Base-by-base conservation (phyloP, 2,329 filamentous ascomycete genomes). In the Cladophialophora immunda region DNA sequence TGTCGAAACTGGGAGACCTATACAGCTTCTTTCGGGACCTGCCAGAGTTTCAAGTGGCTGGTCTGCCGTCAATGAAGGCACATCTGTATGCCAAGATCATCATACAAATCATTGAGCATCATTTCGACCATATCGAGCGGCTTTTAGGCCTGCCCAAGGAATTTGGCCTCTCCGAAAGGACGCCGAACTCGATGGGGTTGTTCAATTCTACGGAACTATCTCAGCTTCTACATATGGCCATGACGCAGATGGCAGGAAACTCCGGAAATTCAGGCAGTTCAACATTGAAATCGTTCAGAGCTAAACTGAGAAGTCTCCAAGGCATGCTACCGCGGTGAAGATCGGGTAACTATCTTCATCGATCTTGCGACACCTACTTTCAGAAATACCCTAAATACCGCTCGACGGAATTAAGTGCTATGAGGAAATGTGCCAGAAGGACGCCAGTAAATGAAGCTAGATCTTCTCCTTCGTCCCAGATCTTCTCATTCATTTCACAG, bases 101-200 rank as follows among this genome's bases (percentile, higher is more conserved):
- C 54, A 36, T 67, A n/a, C 65, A 67, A 54, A 52, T 62, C 19
- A 45, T 68, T 25, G 65, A 69, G 52, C 65, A 69, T 55, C 61
- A 67, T 58, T 53, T 69, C 22, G 56, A 61, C 38, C 56, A 41
- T 9, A 38, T 69, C 8, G 60, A 61, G 50, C 9, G 27, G 22
- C 38, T 58, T 1, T 29, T 69, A 19, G 61, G 67, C 27, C 47
- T 58, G 30, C 54, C 61, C 5, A n/a, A 47, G 29, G 61, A 64
- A 32, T 58, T 64, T 27, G 29, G 45, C 25, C 47, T 62, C 19
- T 62, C 58, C 6, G 45, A 19, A 38, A 47, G 52, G 32, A 15
- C 41, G 4, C 4, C 41, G 45, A 15, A 32, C 22, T 62, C 27
- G 13, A 27, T 54, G 17, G 54, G 61, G 11, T 27, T 69, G 15